phyloP scores from a whole-genome alignment of 192 early-diverging fungal species.

The Dissophora ornata region DNA sequence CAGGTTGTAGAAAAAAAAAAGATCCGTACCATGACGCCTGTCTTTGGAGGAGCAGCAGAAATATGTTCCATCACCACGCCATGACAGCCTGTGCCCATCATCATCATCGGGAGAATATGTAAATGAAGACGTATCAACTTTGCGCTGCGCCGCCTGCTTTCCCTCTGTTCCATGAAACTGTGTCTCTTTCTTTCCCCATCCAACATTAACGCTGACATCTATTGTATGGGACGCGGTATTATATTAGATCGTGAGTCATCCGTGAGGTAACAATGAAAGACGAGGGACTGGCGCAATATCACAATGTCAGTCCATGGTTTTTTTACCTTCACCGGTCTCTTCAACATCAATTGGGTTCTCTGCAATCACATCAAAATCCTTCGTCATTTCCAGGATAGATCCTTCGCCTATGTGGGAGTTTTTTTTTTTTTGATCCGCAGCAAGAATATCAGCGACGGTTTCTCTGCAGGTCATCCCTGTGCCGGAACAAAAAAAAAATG shows the following conservation, averaged over 20 bases:
- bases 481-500: not conserved
- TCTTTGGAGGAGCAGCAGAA: conserved; percentile 83
- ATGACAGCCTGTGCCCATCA: conserved; percentile 76
- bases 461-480: not conserved
- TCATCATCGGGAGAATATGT: conserved; percentile 76
- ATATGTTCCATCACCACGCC: conserved; percentile 91
- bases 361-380: conserved; percentile 89
- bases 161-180: conserved; percentile 96
- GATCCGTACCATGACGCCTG: conserved; percentile 51
- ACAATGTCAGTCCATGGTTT: not conserved
- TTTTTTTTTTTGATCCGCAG: not conserved
- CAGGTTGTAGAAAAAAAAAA: too few species aligned
- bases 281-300: too few species aligned
- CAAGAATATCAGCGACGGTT: not conserved
- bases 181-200: conserved; percentile 97
- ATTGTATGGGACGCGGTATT: not conserved
- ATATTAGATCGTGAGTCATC: not conserved
- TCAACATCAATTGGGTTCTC: conserved; percentile 82
- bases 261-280: too few species aligned
- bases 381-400: conserved; percentile 88
- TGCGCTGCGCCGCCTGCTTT: conserved; percentile 75
- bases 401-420: conserved; percentile 57
- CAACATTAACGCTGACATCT: conserved; percentile 82
- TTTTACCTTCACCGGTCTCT: conserved; percentile 73
- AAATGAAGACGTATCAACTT: conserved; percentile 51